Evolutionary conservation across 139 green algal species (phyloP).

Genomic region (Haematococcus sp.): DNA sequence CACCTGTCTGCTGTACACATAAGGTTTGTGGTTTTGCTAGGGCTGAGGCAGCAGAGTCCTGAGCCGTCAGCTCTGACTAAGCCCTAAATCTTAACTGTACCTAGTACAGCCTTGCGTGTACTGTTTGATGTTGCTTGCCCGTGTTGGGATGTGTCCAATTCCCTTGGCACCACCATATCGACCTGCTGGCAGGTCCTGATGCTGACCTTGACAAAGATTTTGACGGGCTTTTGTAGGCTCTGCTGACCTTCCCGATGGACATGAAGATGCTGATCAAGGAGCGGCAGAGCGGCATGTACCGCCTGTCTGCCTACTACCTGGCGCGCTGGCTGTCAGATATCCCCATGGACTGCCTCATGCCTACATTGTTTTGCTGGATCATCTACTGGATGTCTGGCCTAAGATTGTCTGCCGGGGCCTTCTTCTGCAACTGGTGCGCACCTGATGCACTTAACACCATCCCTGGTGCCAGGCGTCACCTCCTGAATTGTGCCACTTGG

Average conservation of each 20-base stretch:
- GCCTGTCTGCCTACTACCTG: conserved; percentile 77
- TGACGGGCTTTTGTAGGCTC: conserved; percentile 4
- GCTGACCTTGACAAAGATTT: no score
- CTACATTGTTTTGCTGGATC: conserved; percentile 57
- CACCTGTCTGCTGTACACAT: neutral
- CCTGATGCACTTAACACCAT: no score
- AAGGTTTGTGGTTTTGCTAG: no score
- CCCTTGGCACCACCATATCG: no score
- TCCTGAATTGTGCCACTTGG: no score
- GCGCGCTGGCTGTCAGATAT: conserved; percentile 60
- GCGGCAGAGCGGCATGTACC: conserved; percentile 76
- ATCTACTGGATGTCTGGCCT: conserved; percentile 63
- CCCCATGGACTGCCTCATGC: conserved; percentile 72
- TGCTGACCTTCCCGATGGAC: conserved; percentile 59
- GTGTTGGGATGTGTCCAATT: no score
- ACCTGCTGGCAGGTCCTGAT: no score
- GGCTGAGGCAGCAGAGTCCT: neutral
- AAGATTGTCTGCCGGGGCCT: conserved; percentile 35
- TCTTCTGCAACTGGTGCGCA: conserved; percentile 61
- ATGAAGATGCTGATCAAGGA: conserved; percentile 64
- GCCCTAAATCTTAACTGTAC: conserved; percentile 6
- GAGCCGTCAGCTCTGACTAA: neutral
- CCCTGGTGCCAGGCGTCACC: no score
- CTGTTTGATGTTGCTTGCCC: conserved; percentile 5
- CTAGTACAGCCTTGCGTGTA: no score